Conservation (phyloP, 345 rosid species). For the Melaleuca alternifolia region DNA sequence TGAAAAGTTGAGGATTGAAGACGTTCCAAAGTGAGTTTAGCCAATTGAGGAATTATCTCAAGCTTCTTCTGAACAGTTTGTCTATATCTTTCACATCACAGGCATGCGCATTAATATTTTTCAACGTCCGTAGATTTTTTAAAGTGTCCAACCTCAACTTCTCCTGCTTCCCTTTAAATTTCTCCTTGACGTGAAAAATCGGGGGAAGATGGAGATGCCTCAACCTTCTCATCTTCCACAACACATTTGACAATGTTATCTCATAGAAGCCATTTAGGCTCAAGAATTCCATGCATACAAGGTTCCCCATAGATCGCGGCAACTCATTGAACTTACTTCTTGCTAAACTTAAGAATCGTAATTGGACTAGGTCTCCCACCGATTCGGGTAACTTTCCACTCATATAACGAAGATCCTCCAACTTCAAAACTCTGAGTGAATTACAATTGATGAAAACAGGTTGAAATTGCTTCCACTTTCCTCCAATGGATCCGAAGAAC, state of each 20-base stretch:
- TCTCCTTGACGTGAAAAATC: not conserved
- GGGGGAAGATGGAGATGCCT: slow-evolving; percentile 10
- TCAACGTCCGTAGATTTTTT: slow-evolving; percentile 8
- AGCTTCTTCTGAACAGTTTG: not conserved
- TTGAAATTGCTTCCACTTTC: slow-evolving; percentile 2
- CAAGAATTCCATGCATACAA: slow-evolving; percentile 13
- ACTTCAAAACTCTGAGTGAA: too few relatives aligned
- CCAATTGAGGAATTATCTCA: not conserved
- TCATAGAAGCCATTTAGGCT: too few relatives aligned
- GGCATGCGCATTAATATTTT: not conserved
- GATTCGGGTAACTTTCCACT: not conserved
- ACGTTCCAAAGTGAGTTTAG: not conserved
- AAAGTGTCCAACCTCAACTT: not conserved
- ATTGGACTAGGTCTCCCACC: not conserved
- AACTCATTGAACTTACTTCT: not conserved
- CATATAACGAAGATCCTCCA: not conserved
- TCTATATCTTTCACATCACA: slow-evolving; percentile 1
- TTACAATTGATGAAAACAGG: not conserved
- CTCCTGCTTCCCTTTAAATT: too few relatives aligned
- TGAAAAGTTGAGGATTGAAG: not conserved
- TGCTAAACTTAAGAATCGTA: not conserved
- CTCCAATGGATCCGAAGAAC: not conserved
- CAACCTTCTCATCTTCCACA: slow-evolving; percentile 13
- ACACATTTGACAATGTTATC: too few relatives aligned
- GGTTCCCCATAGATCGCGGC: slow-evolving; percentile 11